phyloP scores from a whole-genome alignment of 2,329 filamentous ascomycete species.

The Hypoxylon sp. region DNA sequence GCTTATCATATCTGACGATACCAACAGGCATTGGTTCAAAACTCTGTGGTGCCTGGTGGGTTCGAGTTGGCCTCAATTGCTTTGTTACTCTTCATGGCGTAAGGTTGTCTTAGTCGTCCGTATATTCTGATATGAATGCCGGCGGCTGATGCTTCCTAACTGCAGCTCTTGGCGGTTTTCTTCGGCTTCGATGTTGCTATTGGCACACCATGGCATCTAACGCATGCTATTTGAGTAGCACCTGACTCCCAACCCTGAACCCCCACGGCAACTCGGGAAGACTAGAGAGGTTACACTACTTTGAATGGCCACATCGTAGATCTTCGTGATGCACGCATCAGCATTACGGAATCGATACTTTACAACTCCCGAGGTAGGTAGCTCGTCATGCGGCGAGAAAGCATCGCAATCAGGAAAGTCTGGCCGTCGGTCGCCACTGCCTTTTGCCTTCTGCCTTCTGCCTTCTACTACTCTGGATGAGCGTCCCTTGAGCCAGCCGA shows the following conservation, averaged over 20 bases:
- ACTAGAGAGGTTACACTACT: slow-evolving; percentile 32
- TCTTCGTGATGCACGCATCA: slow-evolving; percentile 22
- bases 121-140: slow-evolving; percentile 23
- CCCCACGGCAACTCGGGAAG: slow-evolving; percentile 43
- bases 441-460: too few relatives aligned
- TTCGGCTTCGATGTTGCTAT: slow-evolving; percentile 29
- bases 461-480: slow-evolving; percentile 26
- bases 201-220: slow-evolving; percentile 24
- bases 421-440: slow-evolving; percentile 36
- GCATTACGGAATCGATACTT: slow-evolving; percentile 23
- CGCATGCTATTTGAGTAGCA: slow-evolving; percentile 20
- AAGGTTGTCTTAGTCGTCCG: slow-evolving; percentile 9
- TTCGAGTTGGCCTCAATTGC: slow-evolving; percentile 26
- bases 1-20: slow-evolving; percentile 25
- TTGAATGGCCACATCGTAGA: slow-evolving; percentile 25
- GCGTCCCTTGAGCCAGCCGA: slow-evolving; percentile 13
- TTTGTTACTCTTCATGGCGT: slow-evolving; percentile 18
- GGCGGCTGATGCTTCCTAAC: slow-evolving; percentile 35
- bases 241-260: slow-evolving; percentile 22
- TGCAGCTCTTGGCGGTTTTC: slow-evolving; percentile 32
- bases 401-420: slow-evolving; percentile 41
- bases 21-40: slow-evolving; percentile 19
- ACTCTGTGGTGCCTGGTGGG: slow-evolving; percentile 18
- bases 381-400: slow-evolving; percentile 23
- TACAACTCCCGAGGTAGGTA: slow-evolving; percentile 28